These are phyloP conservation scores for Pinus taeda DNA, from an alignment of 75 land plant genomes.

Conservation along the genomic window DNA sequence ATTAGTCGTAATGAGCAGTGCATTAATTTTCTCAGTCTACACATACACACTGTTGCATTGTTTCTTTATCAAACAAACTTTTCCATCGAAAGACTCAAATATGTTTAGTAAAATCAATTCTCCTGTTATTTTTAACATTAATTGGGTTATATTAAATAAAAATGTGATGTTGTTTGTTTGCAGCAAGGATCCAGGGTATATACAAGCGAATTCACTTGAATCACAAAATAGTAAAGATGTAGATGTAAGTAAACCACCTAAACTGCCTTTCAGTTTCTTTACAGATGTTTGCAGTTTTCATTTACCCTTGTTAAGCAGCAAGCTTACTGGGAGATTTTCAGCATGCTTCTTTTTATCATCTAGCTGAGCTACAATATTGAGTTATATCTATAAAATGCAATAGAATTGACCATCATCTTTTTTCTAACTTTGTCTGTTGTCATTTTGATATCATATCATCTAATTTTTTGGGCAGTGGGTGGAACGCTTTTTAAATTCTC, in stretches of 20 bases:
- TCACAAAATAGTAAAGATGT: slow-evolving; percentile 50
- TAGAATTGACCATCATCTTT: background rate
- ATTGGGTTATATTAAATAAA: background rate
- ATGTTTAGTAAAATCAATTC: background rate
- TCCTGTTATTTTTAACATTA: background rate
- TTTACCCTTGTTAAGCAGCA: background rate
- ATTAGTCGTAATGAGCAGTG: too few relatives aligned
- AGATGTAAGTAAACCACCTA: slow-evolving; percentile 54
- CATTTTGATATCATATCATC: background rate
- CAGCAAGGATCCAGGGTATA: slow-evolving; percentile 97
- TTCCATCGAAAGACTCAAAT: background rate
- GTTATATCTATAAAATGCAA: slow-evolving; percentile 1
- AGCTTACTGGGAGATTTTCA: background rate
- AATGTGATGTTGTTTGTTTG: slow-evolving; percentile 8
- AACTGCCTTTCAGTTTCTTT: background rate
- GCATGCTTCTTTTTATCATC: background rate
- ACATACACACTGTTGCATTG: too few relatives aligned
- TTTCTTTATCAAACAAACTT: too few relatives aligned
- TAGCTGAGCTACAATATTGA: background rate
- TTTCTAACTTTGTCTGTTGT: background rate
- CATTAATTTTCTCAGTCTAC: too few relatives aligned
- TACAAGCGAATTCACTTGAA: slow-evolving; percentile 47
- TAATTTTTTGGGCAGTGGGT: background rate
- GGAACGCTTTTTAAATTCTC: background rate
- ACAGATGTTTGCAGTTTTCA: background rate